phyloP scores from a whole-genome alignment of 139 green algal species.

The Edaphochlamys debaryana region DNA sequence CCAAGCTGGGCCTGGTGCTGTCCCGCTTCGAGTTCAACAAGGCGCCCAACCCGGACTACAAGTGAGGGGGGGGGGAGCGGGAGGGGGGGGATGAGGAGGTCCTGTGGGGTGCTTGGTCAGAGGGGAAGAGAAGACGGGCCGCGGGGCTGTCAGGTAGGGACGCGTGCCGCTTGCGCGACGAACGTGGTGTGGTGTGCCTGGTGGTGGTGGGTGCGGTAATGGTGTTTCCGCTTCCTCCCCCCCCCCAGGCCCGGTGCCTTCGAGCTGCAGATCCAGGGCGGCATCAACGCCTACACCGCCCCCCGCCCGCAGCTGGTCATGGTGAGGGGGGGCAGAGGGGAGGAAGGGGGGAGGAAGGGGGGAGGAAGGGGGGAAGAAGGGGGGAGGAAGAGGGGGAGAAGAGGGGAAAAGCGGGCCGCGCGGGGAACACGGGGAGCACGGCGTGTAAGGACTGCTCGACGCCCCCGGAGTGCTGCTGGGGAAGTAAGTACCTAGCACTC shows the following conservation, averaged over 20 bases:
- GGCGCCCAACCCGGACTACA: conserved; percentile 74
- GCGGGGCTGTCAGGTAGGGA: no score
- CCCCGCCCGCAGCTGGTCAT: conserved; percentile 71
- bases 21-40: conserved; percentile 83
- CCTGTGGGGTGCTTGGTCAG: no score
- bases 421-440: no score
- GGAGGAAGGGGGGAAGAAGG: background rate
- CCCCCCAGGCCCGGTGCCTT: conserved; percentile 73
- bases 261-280: conserved; percentile 71
- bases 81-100: no score
- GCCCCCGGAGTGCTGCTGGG: no score
- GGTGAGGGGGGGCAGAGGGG: conserved; percentile 22
- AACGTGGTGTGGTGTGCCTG: no score
- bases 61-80: no score
- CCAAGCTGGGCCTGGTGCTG: conserved; percentile 79
- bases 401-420: background rate
- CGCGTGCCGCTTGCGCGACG: no score
- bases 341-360: background rate
- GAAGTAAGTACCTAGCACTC: no score
- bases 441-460: background rate
- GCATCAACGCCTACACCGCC: conserved; percentile 71
- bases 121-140: no score
- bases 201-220: no score
- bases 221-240: no score
- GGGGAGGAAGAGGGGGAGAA: background rate